Evolutionary conservation across 441 rosid genomes (phyloP), one percentile per base, ranked within the genome.

Genomic region (Adansonia rubrostipa): DNA sequence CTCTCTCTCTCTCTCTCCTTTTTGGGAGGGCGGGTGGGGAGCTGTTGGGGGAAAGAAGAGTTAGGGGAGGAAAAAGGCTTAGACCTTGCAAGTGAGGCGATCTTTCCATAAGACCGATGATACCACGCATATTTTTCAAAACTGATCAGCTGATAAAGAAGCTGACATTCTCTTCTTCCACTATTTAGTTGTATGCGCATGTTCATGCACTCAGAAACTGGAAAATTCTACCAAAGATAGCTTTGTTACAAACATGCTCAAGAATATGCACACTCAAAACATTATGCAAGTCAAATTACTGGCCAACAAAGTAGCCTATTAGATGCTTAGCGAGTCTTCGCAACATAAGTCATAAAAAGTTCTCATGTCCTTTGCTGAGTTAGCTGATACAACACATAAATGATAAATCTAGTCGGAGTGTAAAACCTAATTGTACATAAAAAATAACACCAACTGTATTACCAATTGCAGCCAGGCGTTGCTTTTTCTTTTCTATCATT

Each of bases 381-480:
- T 36, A 54, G 64, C 48, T 54, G 33, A 61, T 4, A 62, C 33
- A 20, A 63, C 9, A 53, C 73, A 36, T 36, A 5, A 36, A 5
- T 36, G 42, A 36, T 36, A 36, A 36, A 36, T 36, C 42, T 24
- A 20, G 10, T 6, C 73, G 22, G 28, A 15, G 24, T 3, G 33
- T 40, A 42, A 66, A 75, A 70, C 50, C 33, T 24, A n/a, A 36
- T 36, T 36, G 42, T 36, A 36, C 42, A 36, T 36, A 36, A 5
- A 36, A 36, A 36, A 36, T 36, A 36, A 36, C 42, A 36, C 42
- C 42, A 36, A 36, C 42, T 36, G 42, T 36, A 36, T 36, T 36
- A 92, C 97, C 99, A 1, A 96, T 96, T 70, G 99, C 99, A 82
- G 99, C 98, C 70, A 96, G 87, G 5, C 99, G 93, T 88, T 96